These are phyloP conservation scores for Cladosporium sphaerospermum DNA, from an alignment of 2,329 filamentous ascomycete species.

Conservation along the genomic window DNA sequence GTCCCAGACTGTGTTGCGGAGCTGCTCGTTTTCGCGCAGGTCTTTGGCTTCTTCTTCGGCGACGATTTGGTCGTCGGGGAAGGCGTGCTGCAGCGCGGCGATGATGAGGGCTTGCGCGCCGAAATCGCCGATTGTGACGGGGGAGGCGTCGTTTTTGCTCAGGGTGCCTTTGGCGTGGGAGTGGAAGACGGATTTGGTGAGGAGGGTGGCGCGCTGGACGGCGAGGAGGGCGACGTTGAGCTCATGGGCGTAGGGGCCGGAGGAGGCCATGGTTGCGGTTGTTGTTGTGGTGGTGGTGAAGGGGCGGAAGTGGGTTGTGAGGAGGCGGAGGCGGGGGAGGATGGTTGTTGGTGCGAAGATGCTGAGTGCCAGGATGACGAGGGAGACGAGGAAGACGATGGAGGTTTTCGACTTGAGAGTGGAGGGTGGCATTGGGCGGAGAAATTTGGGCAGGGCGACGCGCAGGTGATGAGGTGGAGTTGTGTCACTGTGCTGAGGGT, in stretches of 20 bases:
- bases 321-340: conserved; percentile 36
- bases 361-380: conserved; percentile 37
- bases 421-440: conserved; percentile 5
- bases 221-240: conserved; percentile 78
- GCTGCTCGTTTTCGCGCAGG: conserved; percentile 62
- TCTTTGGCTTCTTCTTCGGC: conserved; percentile 88
- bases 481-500: neutral
- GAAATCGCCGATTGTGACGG: conserved; percentile 96
- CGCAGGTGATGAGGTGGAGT: neutral
- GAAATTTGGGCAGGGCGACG: neutral
- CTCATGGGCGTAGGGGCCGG: conserved; percentile 60
- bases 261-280: conserved; percentile 30
- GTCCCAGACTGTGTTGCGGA: conserved; percentile 76
- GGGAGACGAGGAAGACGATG: conserved; percentile 13
- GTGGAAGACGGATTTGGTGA: conserved; percentile 73
- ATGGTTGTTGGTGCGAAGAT: conserved; percentile 34
- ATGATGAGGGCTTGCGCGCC: conserved; percentile 97
- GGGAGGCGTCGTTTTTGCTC: conserved; percentile 90
- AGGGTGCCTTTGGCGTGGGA: conserved; percentile 92
- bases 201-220: conserved; percentile 72
- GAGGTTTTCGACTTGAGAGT: neutral
- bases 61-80: conserved; percentile 85
- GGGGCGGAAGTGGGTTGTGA: conserved; percentile 28
- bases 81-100: conserved; percentile 77
- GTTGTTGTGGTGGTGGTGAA: conserved; percentile 11